Percentiles rank a stretch among this genome's conserved stretches.
Conservation (phyloP, 306 rosid species). For the Aeschynomene evenia region DNA sequence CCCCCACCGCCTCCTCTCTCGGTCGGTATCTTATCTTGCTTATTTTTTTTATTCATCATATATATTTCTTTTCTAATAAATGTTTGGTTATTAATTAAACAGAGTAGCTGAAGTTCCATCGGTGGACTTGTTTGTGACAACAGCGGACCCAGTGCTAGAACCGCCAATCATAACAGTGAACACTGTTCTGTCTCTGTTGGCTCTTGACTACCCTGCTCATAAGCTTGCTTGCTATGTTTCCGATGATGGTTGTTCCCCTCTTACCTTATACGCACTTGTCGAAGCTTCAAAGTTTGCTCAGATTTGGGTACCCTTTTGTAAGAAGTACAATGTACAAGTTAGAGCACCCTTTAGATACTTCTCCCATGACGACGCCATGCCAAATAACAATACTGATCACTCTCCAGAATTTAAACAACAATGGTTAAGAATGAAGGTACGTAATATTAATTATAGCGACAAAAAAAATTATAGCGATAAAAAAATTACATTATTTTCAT, state of each 20-base stretch:
- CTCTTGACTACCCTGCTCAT: slow-evolving; percentile 55
- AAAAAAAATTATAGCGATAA: too few species aligned
- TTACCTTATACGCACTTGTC: slow-evolving; percentile 35
- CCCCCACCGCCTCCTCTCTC: slow-evolving; percentile 40
- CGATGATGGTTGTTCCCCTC: slow-evolving; percentile 54
- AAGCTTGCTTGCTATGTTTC: slow-evolving; percentile 65
- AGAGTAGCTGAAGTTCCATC: slow-evolving; percentile 50
- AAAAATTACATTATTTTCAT: too few species aligned
- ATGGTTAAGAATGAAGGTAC: slow-evolving; percentile 39
- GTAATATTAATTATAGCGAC: too few species aligned
- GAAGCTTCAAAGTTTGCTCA: slow-evolving; percentile 50
- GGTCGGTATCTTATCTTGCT: slow-evolving; percentile 26
- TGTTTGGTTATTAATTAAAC: not conserved
- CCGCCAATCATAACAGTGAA: slow-evolving; percentile 56
- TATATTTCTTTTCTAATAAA: not conserved
- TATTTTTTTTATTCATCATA: too few species aligned
- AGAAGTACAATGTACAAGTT: slow-evolving; percentile 35
- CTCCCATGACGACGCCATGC: not conserved
- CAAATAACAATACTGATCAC: not conserved
- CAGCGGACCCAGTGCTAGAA: slow-evolving; percentile 51
- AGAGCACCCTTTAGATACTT: slow-evolving; percentile 61
- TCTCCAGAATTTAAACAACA: slow-evolving; percentile 26
- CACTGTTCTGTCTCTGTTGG: slow-evolving; percentile 56
- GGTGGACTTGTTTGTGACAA: slow-evolving; percentile 63
- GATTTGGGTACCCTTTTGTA: slow-evolving; percentile 58